Percentiles rank a stretch among this genome's conserved stretches.
Conservation (phyloP, 148 eudicot species). For the Rhododendron mucronatum region DNA sequence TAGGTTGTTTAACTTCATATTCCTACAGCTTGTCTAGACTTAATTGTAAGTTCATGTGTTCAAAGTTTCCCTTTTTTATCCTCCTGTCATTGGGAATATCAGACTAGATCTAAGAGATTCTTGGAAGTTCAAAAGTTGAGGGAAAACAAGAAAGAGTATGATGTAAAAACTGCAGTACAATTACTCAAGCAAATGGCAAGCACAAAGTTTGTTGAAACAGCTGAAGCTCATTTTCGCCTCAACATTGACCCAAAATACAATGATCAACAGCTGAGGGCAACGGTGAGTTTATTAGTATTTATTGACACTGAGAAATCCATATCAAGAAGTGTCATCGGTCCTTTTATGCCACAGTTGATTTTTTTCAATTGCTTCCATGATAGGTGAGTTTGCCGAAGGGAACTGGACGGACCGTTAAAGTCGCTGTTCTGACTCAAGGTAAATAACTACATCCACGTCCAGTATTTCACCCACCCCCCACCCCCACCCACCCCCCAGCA, state of each 20-base stretch:
- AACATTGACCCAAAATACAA: conserved; percentile 95
- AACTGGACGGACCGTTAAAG: conserved; percentile 75
- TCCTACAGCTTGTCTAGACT: neutral
- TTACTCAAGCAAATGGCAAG: conserved; percentile 75
- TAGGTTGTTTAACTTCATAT: neutral
- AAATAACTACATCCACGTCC: neutral
- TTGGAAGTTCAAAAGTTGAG: conserved; percentile 77
- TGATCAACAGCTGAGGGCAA: conserved; percentile 95
- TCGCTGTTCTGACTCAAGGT: conserved; percentile 99
- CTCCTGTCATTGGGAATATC: conserved; percentile 13
- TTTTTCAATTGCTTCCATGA: neutral
- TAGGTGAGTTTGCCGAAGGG: conserved; percentile 96
- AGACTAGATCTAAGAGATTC: conserved; percentile 90
- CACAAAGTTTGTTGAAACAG: conserved; percentile 80
- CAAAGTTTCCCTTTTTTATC: neutral
- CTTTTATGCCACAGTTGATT: neutral
- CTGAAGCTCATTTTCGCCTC: conserved; percentile 92
- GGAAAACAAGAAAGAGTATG: conserved; percentile 82
- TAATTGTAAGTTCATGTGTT: neutral
- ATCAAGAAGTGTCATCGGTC: neutral
- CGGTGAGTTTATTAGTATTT: conserved; percentile 45
- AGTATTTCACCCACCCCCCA: no score
- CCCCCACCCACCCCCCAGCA: no score
- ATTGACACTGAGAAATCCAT: neutral
- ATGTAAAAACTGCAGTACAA: conserved; percentile 63